These are phyloP conservation scores for Ustilago lituana DNA, from an alignment of 1,284 basidiomycete species.

Conservation along the genomic window DNA sequence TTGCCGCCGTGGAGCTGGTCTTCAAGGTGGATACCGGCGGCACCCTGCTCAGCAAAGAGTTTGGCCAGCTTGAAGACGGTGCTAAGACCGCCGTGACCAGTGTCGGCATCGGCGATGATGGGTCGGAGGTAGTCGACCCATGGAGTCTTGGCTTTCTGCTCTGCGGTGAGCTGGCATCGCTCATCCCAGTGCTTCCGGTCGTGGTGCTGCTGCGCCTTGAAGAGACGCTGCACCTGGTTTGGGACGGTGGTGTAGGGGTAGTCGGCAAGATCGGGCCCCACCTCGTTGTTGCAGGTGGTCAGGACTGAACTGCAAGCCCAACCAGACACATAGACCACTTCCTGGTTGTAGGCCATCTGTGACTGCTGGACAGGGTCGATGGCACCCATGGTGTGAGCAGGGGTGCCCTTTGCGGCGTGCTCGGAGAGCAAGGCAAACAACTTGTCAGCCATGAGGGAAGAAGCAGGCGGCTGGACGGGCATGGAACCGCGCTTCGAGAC, in stretches of 20 bases:
- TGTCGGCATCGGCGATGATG: constrained; percentile 67
- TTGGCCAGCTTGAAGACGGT: constrained; percentile 66
- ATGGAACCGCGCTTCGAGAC: constrained; percentile 89
- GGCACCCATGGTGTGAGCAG: constrained; percentile 64
- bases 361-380: constrained; percentile 92
- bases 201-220: constrained; percentile 67
- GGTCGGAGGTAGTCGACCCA: constrained; percentile 66
- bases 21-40: constrained; percentile 65
- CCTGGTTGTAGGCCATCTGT: constrained; percentile 94
- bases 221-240: constrained; percentile 71
- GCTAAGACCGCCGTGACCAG: constrained; percentile 65
- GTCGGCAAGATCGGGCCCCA: constrained; percentile 94
- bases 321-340: constrained; percentile 94
- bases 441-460: constrained; percentile 82
- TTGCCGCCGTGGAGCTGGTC: constrained; percentile 67
- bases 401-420: constrained; percentile 73
- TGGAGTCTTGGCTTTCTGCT: constrained; percentile 62
- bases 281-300: constrained; percentile 87
- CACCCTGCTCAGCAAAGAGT: constrained; percentile 69
- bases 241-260: constrained; percentile 95
- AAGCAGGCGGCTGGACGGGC: constrained; percentile 77
- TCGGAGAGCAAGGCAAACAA: constrained; percentile 76
- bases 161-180: constrained; percentile 54
- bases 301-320: constrained; percentile 85
- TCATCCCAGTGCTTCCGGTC: constrained; percentile 67